Evolutionary conservation across 2,329 filamentous ascomycete species (phyloP), one percentile per base, ranked within the genome.

Genomic region (Reticulascus tulasneorum): DNA sequence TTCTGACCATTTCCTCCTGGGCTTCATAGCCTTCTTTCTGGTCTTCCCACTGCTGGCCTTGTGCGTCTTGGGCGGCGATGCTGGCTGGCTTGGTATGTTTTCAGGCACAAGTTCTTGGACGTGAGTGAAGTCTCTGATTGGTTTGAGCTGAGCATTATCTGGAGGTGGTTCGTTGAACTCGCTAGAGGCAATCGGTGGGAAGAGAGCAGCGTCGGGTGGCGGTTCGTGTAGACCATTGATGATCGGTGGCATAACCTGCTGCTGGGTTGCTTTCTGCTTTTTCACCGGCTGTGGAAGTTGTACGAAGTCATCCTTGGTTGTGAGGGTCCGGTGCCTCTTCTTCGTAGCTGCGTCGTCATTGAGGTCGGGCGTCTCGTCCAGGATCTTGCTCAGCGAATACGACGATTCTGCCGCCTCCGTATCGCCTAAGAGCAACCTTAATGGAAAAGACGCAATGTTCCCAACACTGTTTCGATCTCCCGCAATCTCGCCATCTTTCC

Each of bases 141-240:
- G 52, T 30, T 64, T 59, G 46, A 66, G 60, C 45, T 58, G 63
- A 29, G 57, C 54, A 3, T 62, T 62, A 26, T 68, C 67, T 16
- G 68, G 66, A n/a, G n/a, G n/a, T n/a, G n/a, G n/a, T 38, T 69
- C 65, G 42, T 73, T 64, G 46, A 79, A 79, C 2, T 73, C 70
- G 29, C 61, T 67, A 6, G 75, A 76, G 6, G 73, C 68, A 40
- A 82, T 82, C 9, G 78, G 78, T 4, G 79, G 77, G 45, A 82
- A 80, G n/a, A 80, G 61, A 26, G 75, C 71, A 31, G 75, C 71
- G 37, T 79, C 66, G 4, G 75, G 77, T 3, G 78, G 78, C 3
- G 77, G 78, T 47, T 81, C 75, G 46, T 75, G 71, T 6, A 83
- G 63, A 32, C 77, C 78, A 42, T 78, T 79, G 53, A 82, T 82